These are phyloP conservation scores for Wickerhamomyces xylosicus DNA, from an alignment of 805 yeast species.

Conservation along the genomic window DNA sequence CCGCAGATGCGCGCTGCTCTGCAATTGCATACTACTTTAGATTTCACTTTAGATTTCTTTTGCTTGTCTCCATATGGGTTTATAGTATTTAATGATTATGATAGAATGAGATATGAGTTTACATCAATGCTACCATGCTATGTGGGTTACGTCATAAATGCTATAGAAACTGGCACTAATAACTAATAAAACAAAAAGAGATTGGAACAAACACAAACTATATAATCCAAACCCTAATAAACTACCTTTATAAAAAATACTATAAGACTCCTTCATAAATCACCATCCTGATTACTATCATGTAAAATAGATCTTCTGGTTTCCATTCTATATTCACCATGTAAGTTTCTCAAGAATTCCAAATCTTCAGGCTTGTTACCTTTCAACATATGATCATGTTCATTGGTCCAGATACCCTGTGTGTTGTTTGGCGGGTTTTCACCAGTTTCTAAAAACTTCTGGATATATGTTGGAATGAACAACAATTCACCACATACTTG, in stretches of 20 bases:
- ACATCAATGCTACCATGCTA: no score
- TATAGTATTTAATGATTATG: no score
- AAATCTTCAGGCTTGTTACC: slow-evolving; percentile 24
- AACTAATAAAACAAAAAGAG: no score
- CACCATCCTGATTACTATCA: slow-evolving; percentile 13
- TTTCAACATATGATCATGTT: slow-evolving; percentile 29
- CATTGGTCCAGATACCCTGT: slow-evolving; percentile 36
- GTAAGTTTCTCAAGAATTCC: slow-evolving; percentile 24
- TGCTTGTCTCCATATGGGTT: no score
- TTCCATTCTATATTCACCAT: slow-evolving; percentile 30
- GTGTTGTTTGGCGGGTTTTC: slow-evolving; percentile 31
- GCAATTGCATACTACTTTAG: no score
- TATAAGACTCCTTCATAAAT: background rate
- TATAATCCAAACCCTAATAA: background rate
- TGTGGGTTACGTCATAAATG: no score
- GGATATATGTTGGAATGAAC: slow-evolving; percentile 30
- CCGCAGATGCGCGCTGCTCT: no score
- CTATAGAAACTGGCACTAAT: no score
- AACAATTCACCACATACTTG: slow-evolving; percentile 33
- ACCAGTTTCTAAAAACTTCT: slow-evolving; percentile 28
- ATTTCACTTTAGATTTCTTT: no score
- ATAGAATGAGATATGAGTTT: no score
- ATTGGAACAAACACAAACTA: no score
- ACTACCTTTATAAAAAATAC: background rate
- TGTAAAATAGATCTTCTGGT: slow-evolving; percentile 30